Base-by-base conservation (phyloP, 352 stramenopile genomes). In the Phytopythium boreale region DNA sequence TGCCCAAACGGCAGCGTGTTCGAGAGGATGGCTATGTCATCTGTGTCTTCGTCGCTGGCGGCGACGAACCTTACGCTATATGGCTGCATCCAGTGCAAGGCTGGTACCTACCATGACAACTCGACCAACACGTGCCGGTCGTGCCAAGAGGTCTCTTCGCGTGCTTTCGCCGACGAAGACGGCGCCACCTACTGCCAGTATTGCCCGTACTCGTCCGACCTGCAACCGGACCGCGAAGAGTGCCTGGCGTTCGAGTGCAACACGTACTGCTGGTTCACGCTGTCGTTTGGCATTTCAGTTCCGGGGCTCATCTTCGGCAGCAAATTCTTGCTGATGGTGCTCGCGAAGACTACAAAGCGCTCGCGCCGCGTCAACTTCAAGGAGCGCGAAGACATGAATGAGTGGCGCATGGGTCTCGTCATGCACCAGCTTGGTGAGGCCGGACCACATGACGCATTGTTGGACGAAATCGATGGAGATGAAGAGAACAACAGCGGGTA, bases 331-430 rank as follows among this genome's bases (percentile, higher is more conserved):
- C 49, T 88, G 1, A 68, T 79, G 22, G 41, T 79, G 29, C 76
- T 81, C 41, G 76, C 72, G 43, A 79, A 77, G 36, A 75, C 69
- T 37, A 82, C 72, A 22, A 74, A 76, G 50, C 63, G 71, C 0
- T 70, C 74, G 49, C 67, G 72, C 22, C 76, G 69, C 39, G 69
- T 84, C 62, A 72, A 84, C 52, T 68, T 82, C 20, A 77, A 79
- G 34, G 76, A 90, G 59, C 76, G 85, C 64, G 82, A 90, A 46
- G 71, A 82, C 27, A 80, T 88, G 76, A 85, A 84, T 24, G 78
- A 82, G 55, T 90, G 82, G 82, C 70, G 82, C 15, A 82, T 90
- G 69, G 82, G 76, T 14, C 67, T 87, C 22, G 79, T 90, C 68
- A 79, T 87, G 67, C 77, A 79, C 11, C 77, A 88, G 31, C 51